These are phyloP conservation scores for Mycosphaerella sp. DNA, from an alignment of 2,329 filamentous ascomycete genomes.

Conservation along the genomic window DNA sequence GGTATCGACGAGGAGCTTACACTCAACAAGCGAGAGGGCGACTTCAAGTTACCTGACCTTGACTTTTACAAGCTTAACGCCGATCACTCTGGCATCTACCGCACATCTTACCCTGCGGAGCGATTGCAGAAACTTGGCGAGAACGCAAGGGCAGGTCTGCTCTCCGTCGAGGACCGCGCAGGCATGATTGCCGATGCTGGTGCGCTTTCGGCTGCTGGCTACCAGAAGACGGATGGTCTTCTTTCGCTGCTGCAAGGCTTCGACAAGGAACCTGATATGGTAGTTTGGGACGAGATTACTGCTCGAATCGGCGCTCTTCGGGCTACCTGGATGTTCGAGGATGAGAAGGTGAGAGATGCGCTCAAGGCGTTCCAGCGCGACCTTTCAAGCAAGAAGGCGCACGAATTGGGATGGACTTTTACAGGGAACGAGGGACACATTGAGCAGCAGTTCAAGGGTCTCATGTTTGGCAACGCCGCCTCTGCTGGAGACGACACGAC, in stretches of 20 bases:
- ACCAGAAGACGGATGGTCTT: conserved; percentile 87
- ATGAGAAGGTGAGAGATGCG: conserved; percentile 63
- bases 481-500: conserved; percentile 72
- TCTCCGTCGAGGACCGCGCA: conserved; percentile 84
- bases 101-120: conserved; percentile 78
- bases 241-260: conserved; percentile 81
- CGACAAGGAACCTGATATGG: conserved; percentile 72
- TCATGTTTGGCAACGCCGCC: conserved; percentile 81
- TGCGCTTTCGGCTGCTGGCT: conserved; percentile 80
- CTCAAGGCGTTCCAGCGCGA: conserved; percentile 78
- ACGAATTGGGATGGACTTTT: conserved; percentile 84
- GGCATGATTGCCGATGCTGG: conserved; percentile 88
- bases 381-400: conserved; percentile 70
- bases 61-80: conserved; percentile 98
- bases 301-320: conserved; percentile 72
- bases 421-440: conserved; percentile 79
- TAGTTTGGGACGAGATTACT: conserved; percentile 92
- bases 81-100: conserved; percentile 87
- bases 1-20: conserved; percentile 73
- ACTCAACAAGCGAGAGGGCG: conserved; percentile 63
- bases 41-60: conserved; percentile 68
- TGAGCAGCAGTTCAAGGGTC: conserved; percentile 86
- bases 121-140: conserved; percentile 81
- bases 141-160: conserved; percentile 71
- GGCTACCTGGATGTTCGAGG: conserved; percentile 83